A percentile compares a stretch with the other conserved stretches of the same genome.
phyloP scores from a whole-genome alignment of 192 early-diverging fungal species.

The Phycomyces nitens region DNA sequence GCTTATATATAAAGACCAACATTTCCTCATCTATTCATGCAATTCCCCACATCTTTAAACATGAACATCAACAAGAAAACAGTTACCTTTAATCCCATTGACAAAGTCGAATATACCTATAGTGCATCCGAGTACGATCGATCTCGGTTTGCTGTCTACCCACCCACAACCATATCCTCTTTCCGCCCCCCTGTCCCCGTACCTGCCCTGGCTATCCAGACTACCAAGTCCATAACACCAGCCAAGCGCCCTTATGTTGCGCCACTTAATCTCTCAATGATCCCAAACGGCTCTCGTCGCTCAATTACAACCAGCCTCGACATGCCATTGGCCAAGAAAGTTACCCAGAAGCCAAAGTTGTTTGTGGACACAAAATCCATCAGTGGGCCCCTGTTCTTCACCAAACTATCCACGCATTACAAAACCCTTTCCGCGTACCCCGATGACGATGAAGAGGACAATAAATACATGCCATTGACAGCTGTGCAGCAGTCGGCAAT shows the following conservation, averaged over 20 bases:
- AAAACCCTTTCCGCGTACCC: not conserved
- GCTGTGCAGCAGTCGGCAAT: not conserved
- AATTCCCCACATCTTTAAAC: not conserved
- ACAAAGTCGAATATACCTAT: constrained; percentile 6
- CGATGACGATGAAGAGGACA: constrained; percentile 11
- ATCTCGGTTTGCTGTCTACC: constrained; percentile 11
- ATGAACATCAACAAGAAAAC: constrained; percentile 1
- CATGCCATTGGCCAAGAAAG: not conserved
- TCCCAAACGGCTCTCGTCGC: constrained; percentile 14
- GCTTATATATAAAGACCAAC: too few relatives aligned
- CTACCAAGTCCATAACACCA: not conserved
- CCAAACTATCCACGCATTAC: constrained; percentile 14
- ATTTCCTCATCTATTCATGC: too few relatives aligned
- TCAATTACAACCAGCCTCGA: not conserved
- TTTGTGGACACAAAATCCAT: constrained; percentile 14
- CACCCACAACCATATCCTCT: not conserved
- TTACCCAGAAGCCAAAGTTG: constrained; percentile 7
- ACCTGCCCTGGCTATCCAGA: not conserved
- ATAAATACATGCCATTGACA: constrained; percentile 1
- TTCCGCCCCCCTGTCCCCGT: not conserved
- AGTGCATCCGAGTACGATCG: constrained; percentile 17
- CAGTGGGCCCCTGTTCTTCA: constrained; percentile 14
- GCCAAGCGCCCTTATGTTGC: not conserved
- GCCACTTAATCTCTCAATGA: constrained; percentile 15
- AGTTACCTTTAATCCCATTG: constrained; percentile 3